These are phyloP conservation scores for Penicillium paradoxum DNA, from an alignment of 495 filamentous ascomycete genomes.

Conservation along the genomic window DNA sequence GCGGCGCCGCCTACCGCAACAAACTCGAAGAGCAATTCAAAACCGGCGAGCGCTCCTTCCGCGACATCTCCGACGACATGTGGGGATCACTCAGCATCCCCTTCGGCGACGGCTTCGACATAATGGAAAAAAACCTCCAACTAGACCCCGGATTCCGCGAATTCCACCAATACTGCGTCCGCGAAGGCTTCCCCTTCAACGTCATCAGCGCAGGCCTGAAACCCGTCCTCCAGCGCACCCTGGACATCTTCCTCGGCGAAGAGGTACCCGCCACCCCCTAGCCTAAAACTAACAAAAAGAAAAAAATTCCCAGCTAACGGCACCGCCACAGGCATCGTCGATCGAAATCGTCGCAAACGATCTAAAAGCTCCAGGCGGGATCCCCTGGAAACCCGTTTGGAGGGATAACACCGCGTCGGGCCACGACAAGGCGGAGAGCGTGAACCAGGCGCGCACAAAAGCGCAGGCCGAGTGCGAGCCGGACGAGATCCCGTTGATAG, in stretches of 20 bases:
- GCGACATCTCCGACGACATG: constrained; percentile 75
- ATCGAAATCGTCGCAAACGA: constrained; percentile 74
- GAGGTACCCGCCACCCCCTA: constrained; percentile 28
- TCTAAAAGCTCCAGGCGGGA: constrained; percentile 54
- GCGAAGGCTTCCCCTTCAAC: constrained; percentile 64
- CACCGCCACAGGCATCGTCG: constrained; percentile 34
- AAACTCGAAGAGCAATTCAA: constrained; percentile 64
- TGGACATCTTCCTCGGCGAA: constrained; percentile 62
- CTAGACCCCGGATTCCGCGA: constrained; percentile 62
- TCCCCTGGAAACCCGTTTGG: constrained; percentile 68
- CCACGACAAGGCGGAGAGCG: constrained; percentile 65
- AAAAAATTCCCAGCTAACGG: not conserved
- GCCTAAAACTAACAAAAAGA: not conserved
- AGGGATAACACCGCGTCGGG: constrained; percentile 61
- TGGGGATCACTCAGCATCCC: constrained; percentile 65
- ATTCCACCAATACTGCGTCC: constrained; percentile 63
- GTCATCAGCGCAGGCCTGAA: constrained; percentile 70
- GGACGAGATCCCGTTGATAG: constrained; percentile 61
- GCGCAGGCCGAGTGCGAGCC: constrained; percentile 52
- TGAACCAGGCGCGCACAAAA: constrained; percentile 53
- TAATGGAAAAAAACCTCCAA: constrained; percentile 60
- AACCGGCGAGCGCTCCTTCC: constrained; percentile 61
- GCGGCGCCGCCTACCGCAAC: constrained; percentile 51
- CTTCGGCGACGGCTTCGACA: constrained; percentile 68
- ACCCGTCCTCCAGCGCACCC: constrained; percentile 56